Evolutionary conservation across 352 stramenopile genomes (phyloP).

Genomic region (Phytophthora rubi): DNA sequence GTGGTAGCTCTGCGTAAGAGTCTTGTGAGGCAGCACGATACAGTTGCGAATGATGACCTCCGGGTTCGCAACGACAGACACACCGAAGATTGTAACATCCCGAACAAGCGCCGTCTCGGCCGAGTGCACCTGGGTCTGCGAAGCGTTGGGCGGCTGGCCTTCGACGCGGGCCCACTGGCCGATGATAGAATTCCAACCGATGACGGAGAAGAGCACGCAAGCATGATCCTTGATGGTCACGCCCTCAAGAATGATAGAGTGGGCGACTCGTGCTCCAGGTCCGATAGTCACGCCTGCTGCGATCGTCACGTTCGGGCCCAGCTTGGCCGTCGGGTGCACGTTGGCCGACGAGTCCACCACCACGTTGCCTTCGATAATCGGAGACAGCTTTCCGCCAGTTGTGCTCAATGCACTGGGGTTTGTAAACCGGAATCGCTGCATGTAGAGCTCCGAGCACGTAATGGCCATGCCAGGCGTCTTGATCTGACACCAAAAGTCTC

Average conservation of each 20-base stretch:
- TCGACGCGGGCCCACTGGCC: slow-evolving; percentile 88
- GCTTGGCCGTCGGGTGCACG: slow-evolving; percentile 85
- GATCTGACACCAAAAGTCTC: slow-evolving; percentile 92
- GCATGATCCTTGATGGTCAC: slow-evolving; percentile 90
- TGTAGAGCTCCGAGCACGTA: slow-evolving; percentile 91
- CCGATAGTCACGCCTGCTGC: slow-evolving; percentile 86
- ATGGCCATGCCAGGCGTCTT: slow-evolving; percentile 91
- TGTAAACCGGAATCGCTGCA: slow-evolving; percentile 91
- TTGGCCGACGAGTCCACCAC: slow-evolving; percentile 81
- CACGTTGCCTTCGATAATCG: slow-evolving; percentile 89
- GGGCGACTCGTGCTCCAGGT: slow-evolving; percentile 77
- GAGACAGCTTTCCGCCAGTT: slow-evolving; percentile 83
- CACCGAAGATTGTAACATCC: slow-evolving; percentile 90
- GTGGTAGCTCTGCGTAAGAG: slow-evolving; percentile 88
- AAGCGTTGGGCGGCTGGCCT: slow-evolving; percentile 82
- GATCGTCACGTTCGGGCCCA: slow-evolving; percentile 89
- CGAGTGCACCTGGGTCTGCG: slow-evolving; percentile 70
- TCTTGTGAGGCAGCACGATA: slow-evolving; percentile 90
- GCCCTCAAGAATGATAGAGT: slow-evolving; percentile 90
- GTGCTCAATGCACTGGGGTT: slow-evolving; percentile 83
- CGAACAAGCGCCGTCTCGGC: slow-evolving; percentile 80
- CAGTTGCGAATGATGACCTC: slow-evolving; percentile 92
- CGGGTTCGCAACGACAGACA: slow-evolving; percentile 86
- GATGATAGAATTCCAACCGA: slow-evolving; percentile 91
- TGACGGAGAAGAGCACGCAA: slow-evolving; percentile 87